Evolutionary conservation across 257 asterid species (phyloP), one percentile per base, ranked within the genome.

Genomic region (Ophiorrhiza pumila): DNA sequence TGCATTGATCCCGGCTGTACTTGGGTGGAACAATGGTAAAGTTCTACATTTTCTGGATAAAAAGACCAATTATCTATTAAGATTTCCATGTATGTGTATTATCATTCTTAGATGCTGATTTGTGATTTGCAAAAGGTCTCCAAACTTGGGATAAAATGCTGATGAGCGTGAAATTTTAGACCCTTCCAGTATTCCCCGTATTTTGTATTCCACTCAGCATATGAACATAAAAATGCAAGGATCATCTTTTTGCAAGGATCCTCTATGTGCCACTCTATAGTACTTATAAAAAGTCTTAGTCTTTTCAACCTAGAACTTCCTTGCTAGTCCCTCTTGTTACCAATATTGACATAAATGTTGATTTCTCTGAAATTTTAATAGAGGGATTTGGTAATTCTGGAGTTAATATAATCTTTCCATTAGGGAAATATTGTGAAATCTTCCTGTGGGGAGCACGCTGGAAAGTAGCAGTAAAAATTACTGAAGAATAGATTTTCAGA

Each of bases 1-100:
- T 91, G 98, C 82, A 91, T 93, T 67, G 96, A 93, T 83, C 88
- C 96, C 46, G 78, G 71, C 69, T 93, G 98, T 84, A 83, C 97
- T 49, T 93, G 98, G 98, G 88, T 93, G 76, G 97, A 93, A 81
- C 98, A 93, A 81, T 93, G 98, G 98, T 93, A 88, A 77, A 71
- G 57, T 42, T 79, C 71, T 59, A 69, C 14, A 15, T 39, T 52
- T 27, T 41, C 49, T 53, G 10, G 10, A 23, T 57, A 29, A 27
- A 53, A 41, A 67, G 39, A 20, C 10, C 55, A 52, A 34, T 14
- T 46, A 72, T 64, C 58, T 79, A 46, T 43, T 69, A 49, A 29
- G 23, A 32, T 50, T 32, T 32, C 45, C 11, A 29, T 29, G 7
- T 29, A 67, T 67, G 8, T 20, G 23, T 27, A 27, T 35, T 39